Conservation (phyloP, 1,139 yeast species). For the Candida frijolesensis region DNA sequence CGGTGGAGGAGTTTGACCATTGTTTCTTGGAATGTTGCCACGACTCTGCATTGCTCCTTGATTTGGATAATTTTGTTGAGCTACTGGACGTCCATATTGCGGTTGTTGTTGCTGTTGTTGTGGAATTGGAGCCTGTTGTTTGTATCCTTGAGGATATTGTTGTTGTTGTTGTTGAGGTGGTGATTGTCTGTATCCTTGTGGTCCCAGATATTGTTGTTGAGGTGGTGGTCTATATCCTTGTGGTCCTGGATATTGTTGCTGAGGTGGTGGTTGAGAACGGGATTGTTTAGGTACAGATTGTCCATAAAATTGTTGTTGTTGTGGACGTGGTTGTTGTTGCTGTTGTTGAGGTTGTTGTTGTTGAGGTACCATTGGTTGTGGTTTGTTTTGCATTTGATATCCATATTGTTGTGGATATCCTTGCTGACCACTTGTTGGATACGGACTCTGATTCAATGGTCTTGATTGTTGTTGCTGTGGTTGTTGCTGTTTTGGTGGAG, state of each 20-base stretch:
- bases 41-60: conserved; percentile 7
- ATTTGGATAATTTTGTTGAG: conserved; percentile 16
- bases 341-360: conserved; percentile 3
- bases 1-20: conserved; percentile 5
- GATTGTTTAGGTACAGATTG: neutral
- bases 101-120: conserved; percentile 10
- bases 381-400: conserved; percentile 9
- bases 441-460: conserved; percentile 10
- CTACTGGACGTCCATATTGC: conserved; percentile 10
- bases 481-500: conserved; percentile 12
- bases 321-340: neutral
- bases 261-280: conserved; percentile 9
- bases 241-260: conserved; percentile 22
- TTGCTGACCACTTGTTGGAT: conserved; percentile 9
- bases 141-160: conserved; percentile 6
- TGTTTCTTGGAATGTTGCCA: conserved; percentile 6
- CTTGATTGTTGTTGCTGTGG: conserved; percentile 6
- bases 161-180: conserved; percentile 13
- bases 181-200: conserved; percentile 8
- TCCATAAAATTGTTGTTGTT: conserved; percentile 5
- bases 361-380: conserved; percentile 16
- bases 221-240: conserved; percentile 6
- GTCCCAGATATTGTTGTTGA: conserved; percentile 1
- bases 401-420: conserved; percentile 7
- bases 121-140: conserved; percentile 2